phyloP scores from a whole-genome alignment of 495 filamentous ascomycete genomes.

The Platismatia glauca region DNA sequence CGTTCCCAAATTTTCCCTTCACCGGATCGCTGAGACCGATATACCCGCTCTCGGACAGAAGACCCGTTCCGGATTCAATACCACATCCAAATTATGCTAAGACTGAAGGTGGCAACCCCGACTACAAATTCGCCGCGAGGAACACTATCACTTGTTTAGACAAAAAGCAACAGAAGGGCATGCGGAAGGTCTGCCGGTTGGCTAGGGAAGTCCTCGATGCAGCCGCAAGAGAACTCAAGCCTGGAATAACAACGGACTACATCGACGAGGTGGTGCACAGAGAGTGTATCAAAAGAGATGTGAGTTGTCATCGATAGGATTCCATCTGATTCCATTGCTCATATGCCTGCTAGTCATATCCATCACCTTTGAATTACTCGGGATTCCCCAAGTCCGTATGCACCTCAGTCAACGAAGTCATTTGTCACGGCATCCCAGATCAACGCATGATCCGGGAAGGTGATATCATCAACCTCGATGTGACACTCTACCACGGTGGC shows the following conservation, averaged over 20 bases:
- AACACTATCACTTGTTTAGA: constrained; percentile 79
- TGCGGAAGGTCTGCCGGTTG: constrained; percentile 87
- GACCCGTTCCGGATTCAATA: constrained; percentile 73
- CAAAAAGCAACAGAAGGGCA: constrained; percentile 68
- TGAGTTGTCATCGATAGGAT: constrained; percentile 33
- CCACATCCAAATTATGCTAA: constrained; percentile 74
- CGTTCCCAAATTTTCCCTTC: constrained; percentile 77
- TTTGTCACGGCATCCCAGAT: constrained; percentile 89
- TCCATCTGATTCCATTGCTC: background rate
- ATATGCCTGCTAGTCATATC: constrained; percentile 63
- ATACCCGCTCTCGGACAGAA: constrained; percentile 73
- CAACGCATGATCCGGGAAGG: constrained; percentile 68
- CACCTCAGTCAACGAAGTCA: constrained; percentile 91
- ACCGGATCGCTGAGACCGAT: constrained; percentile 75
- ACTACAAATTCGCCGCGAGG: constrained; percentile 54
- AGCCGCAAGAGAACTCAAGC: constrained; percentile 67
- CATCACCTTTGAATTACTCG: constrained; percentile 92
- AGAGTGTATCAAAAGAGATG: constrained; percentile 85
- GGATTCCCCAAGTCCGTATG: constrained; percentile 97
- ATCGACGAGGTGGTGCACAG: constrained; percentile 95
- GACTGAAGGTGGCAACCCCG: constrained; percentile 60
- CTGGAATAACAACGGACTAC: constrained; percentile 91
- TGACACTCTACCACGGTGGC: constrained; percentile 77
- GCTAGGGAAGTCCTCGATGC: constrained; percentile 91
- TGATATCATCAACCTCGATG: constrained; percentile 85